phyloP scores from a whole-genome alignment of 2,329 filamentous ascomycete species.

The Fusarium secorum region DNA sequence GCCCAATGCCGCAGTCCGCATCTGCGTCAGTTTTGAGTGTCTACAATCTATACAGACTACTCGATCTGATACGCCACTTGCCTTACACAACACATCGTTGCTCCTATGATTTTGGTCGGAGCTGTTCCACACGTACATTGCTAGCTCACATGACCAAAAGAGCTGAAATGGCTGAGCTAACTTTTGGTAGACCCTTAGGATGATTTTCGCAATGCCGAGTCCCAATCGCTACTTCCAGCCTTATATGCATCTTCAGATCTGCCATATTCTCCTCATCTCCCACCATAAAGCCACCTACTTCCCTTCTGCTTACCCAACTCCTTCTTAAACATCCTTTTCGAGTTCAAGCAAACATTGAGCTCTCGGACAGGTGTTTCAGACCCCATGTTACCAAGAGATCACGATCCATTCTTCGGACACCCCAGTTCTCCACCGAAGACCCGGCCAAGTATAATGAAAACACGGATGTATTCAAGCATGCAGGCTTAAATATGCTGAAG shows the following conservation, averaged over 20 bases:
- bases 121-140: neutral
- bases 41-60: too few species aligned
- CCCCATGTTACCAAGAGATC: too few species aligned
- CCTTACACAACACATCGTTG: neutral
- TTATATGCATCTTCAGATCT: neutral
- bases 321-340: rapidly evolving
- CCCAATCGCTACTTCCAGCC: too few species aligned
- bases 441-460: neutral
- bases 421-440: neutral
- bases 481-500: rapidly evolving
- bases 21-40: rapidly evolving
- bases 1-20: rapidly evolving
- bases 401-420: neutral
- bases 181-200: neutral
- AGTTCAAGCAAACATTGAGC: neutral
- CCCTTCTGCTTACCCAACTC: rapidly evolving
- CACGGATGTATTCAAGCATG: too few species aligned
- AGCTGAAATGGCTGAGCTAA: rapidly evolving
- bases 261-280: neutral
- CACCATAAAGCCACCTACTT: neutral
- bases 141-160: neutral
- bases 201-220: neutral
- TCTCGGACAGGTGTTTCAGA: rapidly evolving
- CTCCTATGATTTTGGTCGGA: neutral
- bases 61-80: too few species aligned